These are phyloP conservation scores for Saposhnikovia divaricata DNA, from an alignment of 129 eudicot species.

Conservation along the genomic window DNA sequence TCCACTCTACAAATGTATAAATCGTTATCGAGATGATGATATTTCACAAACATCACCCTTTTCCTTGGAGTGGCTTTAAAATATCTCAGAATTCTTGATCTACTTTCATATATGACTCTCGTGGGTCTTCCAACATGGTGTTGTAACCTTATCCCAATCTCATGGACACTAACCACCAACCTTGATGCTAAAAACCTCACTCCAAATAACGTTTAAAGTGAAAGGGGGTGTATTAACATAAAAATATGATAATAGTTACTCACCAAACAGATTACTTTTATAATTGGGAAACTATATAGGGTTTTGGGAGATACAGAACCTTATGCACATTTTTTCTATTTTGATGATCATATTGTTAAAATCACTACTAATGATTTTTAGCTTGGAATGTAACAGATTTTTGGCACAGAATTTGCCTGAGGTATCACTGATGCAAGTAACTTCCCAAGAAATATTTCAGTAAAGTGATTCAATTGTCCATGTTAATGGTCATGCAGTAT, in stretches of 20 bases:
- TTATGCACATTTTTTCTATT: neutral
- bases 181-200: no score
- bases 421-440: neutral
- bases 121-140: no score
- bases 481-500: slow-evolving; percentile 38
- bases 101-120: no score
- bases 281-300: neutral
- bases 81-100: no score
- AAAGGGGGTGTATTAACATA: no score
- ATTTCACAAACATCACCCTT: no score
- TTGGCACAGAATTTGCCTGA: neutral
- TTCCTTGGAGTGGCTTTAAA: no score
- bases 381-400: neutral
- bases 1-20: no score
- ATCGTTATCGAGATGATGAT: no score
- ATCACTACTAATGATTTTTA: neutral
- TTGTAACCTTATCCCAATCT: no score
- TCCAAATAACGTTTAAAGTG: no score
- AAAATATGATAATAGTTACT: neutral
- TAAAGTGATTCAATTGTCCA: neutral
- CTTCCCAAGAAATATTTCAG: neutral
- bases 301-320: neutral
- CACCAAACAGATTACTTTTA: neutral
- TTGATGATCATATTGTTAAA: neutral
- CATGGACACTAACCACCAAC: no score